Evolutionary conservation across 495 filamentous ascomycete genomes (phyloP), one percentile per base, ranked within the genome.

Genomic region (Pyronema omphalodes): DNA sequence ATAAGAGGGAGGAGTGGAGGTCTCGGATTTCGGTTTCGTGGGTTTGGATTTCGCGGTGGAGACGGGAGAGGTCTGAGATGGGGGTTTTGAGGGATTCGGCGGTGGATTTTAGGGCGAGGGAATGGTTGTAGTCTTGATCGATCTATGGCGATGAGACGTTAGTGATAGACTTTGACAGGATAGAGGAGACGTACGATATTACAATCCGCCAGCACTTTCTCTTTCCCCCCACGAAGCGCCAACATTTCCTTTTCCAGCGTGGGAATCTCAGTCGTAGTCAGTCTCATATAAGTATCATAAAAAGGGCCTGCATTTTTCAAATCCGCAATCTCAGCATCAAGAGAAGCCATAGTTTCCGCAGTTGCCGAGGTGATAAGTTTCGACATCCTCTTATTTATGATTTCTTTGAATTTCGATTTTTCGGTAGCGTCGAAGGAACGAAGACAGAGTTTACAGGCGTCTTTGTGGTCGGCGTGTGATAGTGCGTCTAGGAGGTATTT

Each of bases 11-110:
- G 1, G 18, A 19, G 9, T 14, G 44, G 6, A 54, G 17, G 33
- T 77, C 76, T 37, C 72, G 69, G 50, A 91, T 81, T 36, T 94
- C 40, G 14, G 29, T 23, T 18, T 54, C 52, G 1, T 23, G 12
- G 23, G n/a, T 3, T 33, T 45, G 19, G 36, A 54, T 54, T 29
- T 54, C 86, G 48, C 71, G 74, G 58, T 75, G 70, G 40, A 81
- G 80, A 65, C 83, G 80, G 18, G 75, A 70, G 56, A 96, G 93
- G 57, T 77, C 83, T 51, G 73, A 71, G 2, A 94, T 83, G 1
- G 83, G 84, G 58, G 82, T 84, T 47, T 72, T 72, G 40, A 95
- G 72, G 15, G 76, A 71, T 58, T 94, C 86, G 8, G 85, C 71
- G 45, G 93, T 86, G 56, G 76, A 74, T 64, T 78, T 84, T 1